Evolutionary conservation across 2,329 filamentous ascomycete species (phyloP).

Genomic region (Diplocarpon rosae): DNA sequence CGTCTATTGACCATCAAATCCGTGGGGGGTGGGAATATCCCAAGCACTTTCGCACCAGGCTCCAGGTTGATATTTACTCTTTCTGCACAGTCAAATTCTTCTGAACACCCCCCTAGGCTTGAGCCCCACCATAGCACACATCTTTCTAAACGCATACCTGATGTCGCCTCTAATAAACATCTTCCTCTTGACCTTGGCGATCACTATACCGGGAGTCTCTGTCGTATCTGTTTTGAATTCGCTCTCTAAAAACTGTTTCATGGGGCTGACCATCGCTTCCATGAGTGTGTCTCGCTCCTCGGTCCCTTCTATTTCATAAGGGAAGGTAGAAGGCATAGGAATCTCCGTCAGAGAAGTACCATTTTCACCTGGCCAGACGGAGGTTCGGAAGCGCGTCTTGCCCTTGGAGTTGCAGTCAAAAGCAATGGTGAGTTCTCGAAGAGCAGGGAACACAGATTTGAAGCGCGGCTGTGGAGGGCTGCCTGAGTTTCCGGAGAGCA

Average conservation of each 20-base stretch:
- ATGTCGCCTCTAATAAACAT: conserved; percentile 22
- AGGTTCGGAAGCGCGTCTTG: conserved; percentile 22
- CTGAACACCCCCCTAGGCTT: conserved; percentile 20
- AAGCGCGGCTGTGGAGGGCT: conserved; percentile 21
- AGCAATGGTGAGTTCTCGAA: conserved; percentile 22
- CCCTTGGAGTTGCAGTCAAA: conserved; percentile 23
- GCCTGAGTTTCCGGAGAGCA: conserved; percentile 21
- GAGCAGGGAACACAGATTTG: conserved; percentile 21
- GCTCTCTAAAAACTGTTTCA: conserved; percentile 18
- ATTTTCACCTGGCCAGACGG: conserved; percentile 24
- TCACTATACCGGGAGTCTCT: conserved; percentile 14
- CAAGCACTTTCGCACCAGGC: background rate
- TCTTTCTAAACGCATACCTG: conserved; percentile 21
- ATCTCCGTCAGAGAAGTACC: conserved; percentile 18
- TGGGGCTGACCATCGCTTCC: conserved; percentile 17
- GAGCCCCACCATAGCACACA: conserved; percentile 18
- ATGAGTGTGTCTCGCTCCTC: conserved; percentile 7
- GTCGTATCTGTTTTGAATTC: conserved; percentile 15
- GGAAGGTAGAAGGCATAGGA: background rate
- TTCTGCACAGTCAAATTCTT: conserved; percentile 11
- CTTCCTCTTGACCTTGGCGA: conserved; percentile 25
- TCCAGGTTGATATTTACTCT: background rate
- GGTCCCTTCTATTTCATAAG: conserved; percentile 3
- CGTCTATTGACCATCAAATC: no score
- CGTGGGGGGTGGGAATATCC: background rate